phyloP scores from a whole-genome alignment of 306 rosid genomes.

The Rosa multiflora region DNA sequence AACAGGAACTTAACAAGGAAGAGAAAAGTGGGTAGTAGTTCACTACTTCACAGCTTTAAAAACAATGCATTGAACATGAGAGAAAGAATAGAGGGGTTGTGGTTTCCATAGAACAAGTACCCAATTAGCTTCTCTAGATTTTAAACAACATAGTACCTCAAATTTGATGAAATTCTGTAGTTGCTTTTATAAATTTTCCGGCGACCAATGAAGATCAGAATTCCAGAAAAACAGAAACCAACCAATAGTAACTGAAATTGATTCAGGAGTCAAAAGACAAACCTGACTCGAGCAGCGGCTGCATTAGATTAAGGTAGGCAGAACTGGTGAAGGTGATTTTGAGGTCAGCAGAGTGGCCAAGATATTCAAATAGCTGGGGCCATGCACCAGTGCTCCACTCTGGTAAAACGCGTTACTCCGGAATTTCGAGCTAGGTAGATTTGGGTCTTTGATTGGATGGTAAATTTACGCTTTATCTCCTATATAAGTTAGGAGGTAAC shows the following conservation, averaged over 20 bases:
- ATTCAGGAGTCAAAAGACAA: background rate
- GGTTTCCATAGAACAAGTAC: background rate
- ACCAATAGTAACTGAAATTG: background rate
- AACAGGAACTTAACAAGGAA: background rate
- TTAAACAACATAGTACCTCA: background rate
- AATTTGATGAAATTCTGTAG: background rate
- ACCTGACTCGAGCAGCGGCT: constrained; percentile 18
- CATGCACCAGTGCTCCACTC: too few relatives aligned
- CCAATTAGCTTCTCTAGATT: background rate
- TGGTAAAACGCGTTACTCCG: too few relatives aligned
- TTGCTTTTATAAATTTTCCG: background rate
- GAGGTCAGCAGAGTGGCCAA: background rate
- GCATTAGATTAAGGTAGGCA: background rate
- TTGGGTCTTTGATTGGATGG: too few relatives aligned
- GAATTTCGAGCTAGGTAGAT: too few relatives aligned
- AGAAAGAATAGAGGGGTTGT: background rate
- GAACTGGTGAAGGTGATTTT: background rate
- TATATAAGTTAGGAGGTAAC: background rate
- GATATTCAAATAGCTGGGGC: too few relatives aligned
- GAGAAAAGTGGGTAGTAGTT: background rate
- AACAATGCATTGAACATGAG: background rate
- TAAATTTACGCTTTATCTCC: too few relatives aligned
- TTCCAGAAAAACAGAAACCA: background rate
- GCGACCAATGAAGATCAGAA: constrained; percentile 1
- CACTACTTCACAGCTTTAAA: background rate